Evolutionary conservation across 805 yeast species (phyloP).

Genomic region (Candida corydali): DNA sequence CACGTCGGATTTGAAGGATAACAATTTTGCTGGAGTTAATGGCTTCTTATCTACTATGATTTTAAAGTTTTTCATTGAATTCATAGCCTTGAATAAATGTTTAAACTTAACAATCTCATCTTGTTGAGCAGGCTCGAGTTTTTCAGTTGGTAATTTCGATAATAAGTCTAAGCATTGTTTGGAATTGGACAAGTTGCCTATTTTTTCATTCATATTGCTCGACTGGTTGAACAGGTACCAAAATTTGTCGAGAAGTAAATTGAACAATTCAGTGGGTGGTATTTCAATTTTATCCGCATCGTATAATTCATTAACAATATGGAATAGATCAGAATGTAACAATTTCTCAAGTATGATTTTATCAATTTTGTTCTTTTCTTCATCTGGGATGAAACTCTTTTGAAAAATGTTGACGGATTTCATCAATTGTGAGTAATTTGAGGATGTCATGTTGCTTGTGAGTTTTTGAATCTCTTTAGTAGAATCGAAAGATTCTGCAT

Average conservation of each 20-base stretch:
- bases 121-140: conserved; percentile 4
- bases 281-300: conserved; percentile 9
- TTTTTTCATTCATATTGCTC: conserved; percentile 27
- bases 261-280: conserved; percentile 11
- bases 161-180: conserved; percentile 23
- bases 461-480: conserved; percentile 26
- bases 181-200: conserved; percentile 25
- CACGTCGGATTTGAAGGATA: conserved; percentile 15
- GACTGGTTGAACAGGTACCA: conserved; percentile 32
- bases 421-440: conserved; percentile 20
- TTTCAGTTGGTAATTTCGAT: conserved; percentile 11
- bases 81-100: conserved; percentile 34
- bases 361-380: conserved; percentile 13
- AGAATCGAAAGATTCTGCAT: conserved; percentile 9
- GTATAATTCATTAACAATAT: conserved; percentile 15
- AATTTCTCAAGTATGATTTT: conserved; percentile 25
- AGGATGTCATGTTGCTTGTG: conserved; percentile 17
- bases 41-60: conserved; percentile 27
- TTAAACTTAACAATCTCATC: conserved; percentile 18
- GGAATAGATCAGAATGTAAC: conserved; percentile 24
- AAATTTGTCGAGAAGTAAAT: conserved; percentile 21
- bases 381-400: conserved; percentile 15
- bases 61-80: conserved; percentile 32
- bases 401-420: conserved; percentile 18
- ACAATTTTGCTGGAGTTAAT: conserved; percentile 35